These are phyloP conservation scores for Leucocoprinus leucothites DNA, from an alignment of 768 basidiomycete genomes.

Conservation along the genomic window DNA sequence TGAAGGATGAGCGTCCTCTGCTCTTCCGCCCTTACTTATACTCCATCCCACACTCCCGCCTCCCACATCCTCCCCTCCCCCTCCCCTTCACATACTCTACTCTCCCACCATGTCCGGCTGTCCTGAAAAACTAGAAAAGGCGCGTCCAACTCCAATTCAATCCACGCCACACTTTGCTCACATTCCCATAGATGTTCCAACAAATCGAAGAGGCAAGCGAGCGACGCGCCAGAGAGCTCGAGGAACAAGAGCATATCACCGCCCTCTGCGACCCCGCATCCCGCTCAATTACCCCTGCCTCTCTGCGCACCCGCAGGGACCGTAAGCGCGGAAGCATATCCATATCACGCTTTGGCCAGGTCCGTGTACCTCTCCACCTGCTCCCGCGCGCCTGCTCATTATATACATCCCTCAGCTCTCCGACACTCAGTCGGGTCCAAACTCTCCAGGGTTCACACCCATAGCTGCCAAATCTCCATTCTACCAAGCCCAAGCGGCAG, in stretches of 20 bases:
- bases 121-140: conserved; percentile 2
- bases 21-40: background rate
- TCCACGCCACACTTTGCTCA: background rate
- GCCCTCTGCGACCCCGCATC: background rate
- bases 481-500: conserved; percentile 9
- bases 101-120: background rate
- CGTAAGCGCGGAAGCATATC: conserved; percentile 9
- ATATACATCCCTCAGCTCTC: background rate
- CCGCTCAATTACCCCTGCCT: background rate
- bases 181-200: background rate
- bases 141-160: background rate
- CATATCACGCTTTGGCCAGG: conserved; percentile 11
- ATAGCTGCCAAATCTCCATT: conserved; percentile 7
- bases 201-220: background rate
- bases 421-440: background rate
- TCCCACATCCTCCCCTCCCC: background rate
- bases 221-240: conserved; percentile 1
- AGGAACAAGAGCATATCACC: conserved; percentile 3
- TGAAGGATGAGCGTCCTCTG: background rate
- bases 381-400: background rate
- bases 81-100: background rate
- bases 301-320: background rate
- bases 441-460: background rate
- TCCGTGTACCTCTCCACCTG: background rate
- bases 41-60: background rate